phyloP scores from a whole-genome alignment of 129 eudicot species.

The Chrysanthemum lavandulifolium region DNA sequence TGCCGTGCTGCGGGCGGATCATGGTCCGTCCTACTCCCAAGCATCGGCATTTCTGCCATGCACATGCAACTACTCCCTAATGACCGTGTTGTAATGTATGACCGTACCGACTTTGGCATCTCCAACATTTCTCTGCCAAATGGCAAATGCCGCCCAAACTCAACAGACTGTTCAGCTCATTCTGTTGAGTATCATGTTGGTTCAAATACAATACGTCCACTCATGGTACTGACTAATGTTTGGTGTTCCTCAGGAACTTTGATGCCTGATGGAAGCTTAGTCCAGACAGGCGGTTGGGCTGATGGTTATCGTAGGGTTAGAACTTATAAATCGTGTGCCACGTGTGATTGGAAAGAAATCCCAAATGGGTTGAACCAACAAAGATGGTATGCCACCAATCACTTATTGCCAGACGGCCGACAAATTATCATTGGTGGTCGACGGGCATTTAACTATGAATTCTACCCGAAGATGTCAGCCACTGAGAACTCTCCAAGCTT shows the following conservation, averaged over 20 bases:
- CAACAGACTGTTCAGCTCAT: conserved; percentile 67
- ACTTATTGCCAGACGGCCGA: conserved; percentile 56
- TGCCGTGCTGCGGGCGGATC: conserved; percentile 33
- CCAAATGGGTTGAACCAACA: conserved; percentile 20
- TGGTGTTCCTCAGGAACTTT: conserved; percentile 77
- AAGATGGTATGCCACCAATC: conserved; percentile 72
- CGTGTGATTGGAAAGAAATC: conserved; percentile 60
- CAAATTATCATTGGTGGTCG: conserved; percentile 72
- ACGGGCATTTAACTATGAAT: conserved; percentile 49
- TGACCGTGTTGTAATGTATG: conserved; percentile 60
- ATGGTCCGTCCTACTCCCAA: conserved; percentile 49
- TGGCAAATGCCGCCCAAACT: conserved; percentile 45
- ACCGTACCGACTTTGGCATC: conserved; percentile 64
- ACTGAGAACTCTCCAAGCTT: conserved; percentile 22
- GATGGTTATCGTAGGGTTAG: conserved; percentile 21
- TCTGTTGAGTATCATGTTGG: conserved; percentile 59
- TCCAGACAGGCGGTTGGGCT: no score
- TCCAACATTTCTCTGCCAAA: conserved; percentile 57
- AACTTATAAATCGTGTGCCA: conserved; percentile 32
- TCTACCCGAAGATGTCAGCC: conserved; percentile 45
- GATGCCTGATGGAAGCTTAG: conserved; percentile 21
- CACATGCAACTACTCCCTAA: conserved; percentile 70
- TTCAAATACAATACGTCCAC: conserved; percentile 49
- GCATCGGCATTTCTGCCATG: conserved; percentile 68
- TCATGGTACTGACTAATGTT: conserved; percentile 13